Percentiles rank a stretch among this genome's conserved stretches.
These are phyloP conservation scores for Harringtonia lauricola DNA, from an alignment of 2,329 filamentous ascomycete genomes.

Conservation along the genomic window DNA sequence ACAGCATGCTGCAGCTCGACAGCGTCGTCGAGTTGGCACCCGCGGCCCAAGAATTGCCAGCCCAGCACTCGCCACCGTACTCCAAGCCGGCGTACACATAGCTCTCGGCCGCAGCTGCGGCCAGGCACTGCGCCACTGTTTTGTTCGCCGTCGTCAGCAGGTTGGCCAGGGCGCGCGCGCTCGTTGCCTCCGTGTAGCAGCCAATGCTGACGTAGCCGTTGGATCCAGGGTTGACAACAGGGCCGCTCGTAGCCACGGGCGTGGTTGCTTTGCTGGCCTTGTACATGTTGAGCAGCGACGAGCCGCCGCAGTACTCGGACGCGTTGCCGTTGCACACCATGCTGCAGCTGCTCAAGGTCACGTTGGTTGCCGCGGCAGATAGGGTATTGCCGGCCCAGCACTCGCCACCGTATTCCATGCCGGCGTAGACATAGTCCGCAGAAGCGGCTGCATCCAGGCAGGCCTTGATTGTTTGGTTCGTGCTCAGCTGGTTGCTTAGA, in stretches of 20 bases:
- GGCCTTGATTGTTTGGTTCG: constrained; percentile 14
- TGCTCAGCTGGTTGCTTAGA: constrained; percentile 7
- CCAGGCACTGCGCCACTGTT: constrained; percentile 15
- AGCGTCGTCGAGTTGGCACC: constrained; percentile 10
- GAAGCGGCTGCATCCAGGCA: constrained; percentile 15
- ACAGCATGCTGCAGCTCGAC: constrained; percentile 17
- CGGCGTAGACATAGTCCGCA: constrained; percentile 15
- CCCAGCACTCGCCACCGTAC: constrained; percentile 31
- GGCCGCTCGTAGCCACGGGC: constrained; percentile 4
- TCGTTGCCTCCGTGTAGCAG: constrained; percentile 20
- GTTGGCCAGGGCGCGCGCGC: constrained; percentile 11
- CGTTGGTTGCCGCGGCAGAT: constrained; percentile 5
- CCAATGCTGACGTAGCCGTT: constrained; percentile 20
- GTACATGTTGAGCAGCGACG: constrained; percentile 12
- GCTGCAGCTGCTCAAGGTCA: constrained; percentile 16
- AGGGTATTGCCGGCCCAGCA: constrained; percentile 9
- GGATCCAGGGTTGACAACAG: constrained; percentile 22
- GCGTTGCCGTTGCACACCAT: constrained; percentile 15
- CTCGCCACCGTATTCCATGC: constrained; percentile 21
- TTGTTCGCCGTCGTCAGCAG: constrained; percentile 8
- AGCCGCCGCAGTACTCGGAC: constrained; percentile 12
- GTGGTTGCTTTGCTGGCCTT: constrained; percentile 8
- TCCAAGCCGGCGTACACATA: constrained; percentile 40
- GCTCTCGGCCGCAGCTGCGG: constrained; percentile 11
- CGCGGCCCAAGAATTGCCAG: constrained; percentile 10